A percentile compares a stretch with the other conserved stretches of the same genome.
Evolutionary conservation across 1,139 yeast genomes (phyloP).

Genomic region (Diutina neorugosa): DNA sequence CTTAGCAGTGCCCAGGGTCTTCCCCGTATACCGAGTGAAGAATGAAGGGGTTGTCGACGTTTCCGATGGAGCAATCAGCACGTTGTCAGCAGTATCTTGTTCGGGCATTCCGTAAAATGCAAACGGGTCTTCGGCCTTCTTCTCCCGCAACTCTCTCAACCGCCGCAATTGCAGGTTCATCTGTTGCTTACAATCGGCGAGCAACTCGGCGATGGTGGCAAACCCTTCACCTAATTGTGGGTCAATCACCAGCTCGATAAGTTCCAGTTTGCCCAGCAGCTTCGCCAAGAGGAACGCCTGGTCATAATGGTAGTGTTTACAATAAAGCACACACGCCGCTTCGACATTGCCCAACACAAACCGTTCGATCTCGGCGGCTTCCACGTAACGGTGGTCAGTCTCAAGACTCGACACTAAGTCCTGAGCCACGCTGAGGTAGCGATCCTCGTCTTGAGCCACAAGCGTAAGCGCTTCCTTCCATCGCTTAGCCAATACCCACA

Average conservation of each 20-base stretch:
- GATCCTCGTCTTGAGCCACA: neutral
- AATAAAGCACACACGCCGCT: slow-evolving; percentile 54
- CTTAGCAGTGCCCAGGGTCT: slow-evolving; percentile 89
- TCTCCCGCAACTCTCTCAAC: slow-evolving; percentile 70
- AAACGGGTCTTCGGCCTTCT: slow-evolving; percentile 75
- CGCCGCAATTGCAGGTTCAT: slow-evolving; percentile 72
- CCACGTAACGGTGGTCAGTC: slow-evolving; percentile 64
- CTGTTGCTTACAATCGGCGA: slow-evolving; percentile 88
- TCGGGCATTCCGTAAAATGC: slow-evolving; percentile 70
- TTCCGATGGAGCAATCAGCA: slow-evolving; percentile 90
- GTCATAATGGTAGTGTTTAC: slow-evolving; percentile 66
- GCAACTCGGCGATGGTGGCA: slow-evolving; percentile 72
- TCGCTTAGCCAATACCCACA: slow-evolving; percentile 54
- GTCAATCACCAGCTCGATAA: slow-evolving; percentile 52
- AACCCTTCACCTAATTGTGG: slow-evolving; percentile 77
- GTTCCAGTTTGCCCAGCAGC: slow-evolving; percentile 26
- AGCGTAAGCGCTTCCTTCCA: slow-evolving; percentile 76
- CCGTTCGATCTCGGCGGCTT: slow-evolving; percentile 73
- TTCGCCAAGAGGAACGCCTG: slow-evolving; percentile 62
- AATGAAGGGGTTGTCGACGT: slow-evolving; percentile 88
- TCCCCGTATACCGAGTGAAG: slow-evolving; percentile 91
- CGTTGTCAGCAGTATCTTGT: slow-evolving; percentile 78
- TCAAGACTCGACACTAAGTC: slow-evolving; percentile 36
- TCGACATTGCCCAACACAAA: slow-evolving; percentile 48
- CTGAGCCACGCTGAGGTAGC: slow-evolving; percentile 24